Evolutionary conservation across 208 protist genomes (phyloP), one percentile per base, ranked within the genome.

Genomic region (Trichomonas tenax): DNA sequence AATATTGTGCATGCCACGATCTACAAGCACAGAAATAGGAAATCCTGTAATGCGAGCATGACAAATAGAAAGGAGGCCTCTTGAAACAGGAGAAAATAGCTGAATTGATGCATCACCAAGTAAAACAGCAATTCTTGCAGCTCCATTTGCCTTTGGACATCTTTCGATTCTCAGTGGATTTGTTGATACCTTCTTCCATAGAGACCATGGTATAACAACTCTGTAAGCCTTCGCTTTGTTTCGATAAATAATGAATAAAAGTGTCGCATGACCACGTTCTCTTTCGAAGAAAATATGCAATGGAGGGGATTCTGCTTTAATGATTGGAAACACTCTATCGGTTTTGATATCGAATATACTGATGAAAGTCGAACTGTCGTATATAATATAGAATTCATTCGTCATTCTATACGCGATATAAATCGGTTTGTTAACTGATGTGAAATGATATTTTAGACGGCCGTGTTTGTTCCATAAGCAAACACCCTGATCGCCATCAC

Each of bases 51-150:
- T 89, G 45, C 34, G 2, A n/a, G 82, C 31, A 46, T 89, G 82
- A 46, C 82, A 89, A n/a, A 89, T 15, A 48, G 40, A 44, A 6
- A 89, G 40, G 11, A 89, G 46, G 3, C 26, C 26, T 46, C 14
- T 21, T 14, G 82, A 17, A 45, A 44, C 31, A 41, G 82, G 82
- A 31, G 82, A 44, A 46, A 89, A 89, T 10, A 89, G 38, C 31
- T 40, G 34, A 36, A 89, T 40, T 17, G 38, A 46, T 31, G 82
- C 31, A 46, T 89, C 82, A n/a, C 4, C 23, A 31, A 89, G 40
- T 89, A 44, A 40, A 48, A 89, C 82, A n/a, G 82, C 82, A 89
- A 89, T 89, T 89, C 82, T 8, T 89, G 82, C 82, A n/a, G 82
- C 82, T n/a, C 40, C 17, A 4, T 89, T 40, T 44, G 17, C 14